A percentile compares a stretch with the other conserved stretches of the same genome.
Conservation (phyloP, 2,329 filamentous ascomycete genomes). For the Diaporthe ilicicola region DNA sequence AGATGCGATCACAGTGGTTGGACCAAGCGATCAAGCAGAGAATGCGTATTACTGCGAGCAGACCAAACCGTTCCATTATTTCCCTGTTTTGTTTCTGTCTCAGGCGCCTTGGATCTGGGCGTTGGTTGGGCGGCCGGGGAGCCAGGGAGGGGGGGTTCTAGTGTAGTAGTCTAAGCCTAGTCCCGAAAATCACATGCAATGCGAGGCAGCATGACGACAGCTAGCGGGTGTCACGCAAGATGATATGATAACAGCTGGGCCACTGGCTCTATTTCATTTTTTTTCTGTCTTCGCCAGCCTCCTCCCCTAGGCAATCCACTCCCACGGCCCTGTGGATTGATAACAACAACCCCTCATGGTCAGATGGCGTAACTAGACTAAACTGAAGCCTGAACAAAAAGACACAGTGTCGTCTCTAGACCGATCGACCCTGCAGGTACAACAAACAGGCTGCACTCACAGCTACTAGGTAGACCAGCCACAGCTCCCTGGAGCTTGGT, state of each 20-base stretch:
- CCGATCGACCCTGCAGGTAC: background rate
- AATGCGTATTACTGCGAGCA: background rate
- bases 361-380: no score
- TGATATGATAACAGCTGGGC: slow-evolving; percentile 23
- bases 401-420: background rate
- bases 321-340: background rate
- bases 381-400: background rate
- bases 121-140: slow-evolving; percentile 3
- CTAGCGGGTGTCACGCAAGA: slow-evolving; percentile 22
- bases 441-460: background rate
- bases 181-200: slow-evolving; percentile 22
- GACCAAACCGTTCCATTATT: background rate
- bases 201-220: slow-evolving; percentile 25
- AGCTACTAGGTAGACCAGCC: background rate
- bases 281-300: background rate
- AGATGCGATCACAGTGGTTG: slow-evolving; percentile 13
- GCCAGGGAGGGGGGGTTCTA: background rate
- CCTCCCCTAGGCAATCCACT: background rate
- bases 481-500: background rate
- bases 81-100: slow-evolving; percentile 21
- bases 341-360: no score
- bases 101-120: background rate
- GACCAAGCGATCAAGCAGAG: background rate
- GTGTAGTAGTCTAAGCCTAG: background rate
- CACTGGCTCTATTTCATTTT: background rate